phyloP scores from a whole-genome alignment of 352 stramenopile genomes.

The Aphanomyces cochlioides region DNA sequence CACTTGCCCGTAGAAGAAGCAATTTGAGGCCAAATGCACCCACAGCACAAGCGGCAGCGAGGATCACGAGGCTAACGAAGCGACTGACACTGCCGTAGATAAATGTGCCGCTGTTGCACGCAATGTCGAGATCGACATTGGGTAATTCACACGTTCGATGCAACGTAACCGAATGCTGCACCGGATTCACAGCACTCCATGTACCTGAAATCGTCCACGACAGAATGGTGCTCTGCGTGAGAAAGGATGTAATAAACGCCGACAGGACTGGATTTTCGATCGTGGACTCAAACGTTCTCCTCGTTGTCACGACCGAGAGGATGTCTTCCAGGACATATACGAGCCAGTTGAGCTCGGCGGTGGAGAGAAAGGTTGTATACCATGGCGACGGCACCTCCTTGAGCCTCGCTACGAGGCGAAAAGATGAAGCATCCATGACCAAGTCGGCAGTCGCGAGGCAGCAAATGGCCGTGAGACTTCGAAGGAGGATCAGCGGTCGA shows the following conservation, averaged over 20 bases:
- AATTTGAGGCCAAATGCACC: background rate
- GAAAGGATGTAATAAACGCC: background rate
- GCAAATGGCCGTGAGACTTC: background rate
- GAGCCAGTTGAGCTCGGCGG: slow-evolving; percentile 8
- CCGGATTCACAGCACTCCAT: background rate
- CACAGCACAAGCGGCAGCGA: background rate
- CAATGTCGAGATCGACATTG: slow-evolving; percentile 8
- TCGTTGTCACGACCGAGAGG: slow-evolving; percentile 5
- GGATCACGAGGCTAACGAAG: background rate
- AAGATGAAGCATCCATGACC: background rate
- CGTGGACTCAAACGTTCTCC: slow-evolving; percentile 3
- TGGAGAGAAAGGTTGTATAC: slow-evolving; percentile 6
- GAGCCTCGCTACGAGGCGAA: background rate
- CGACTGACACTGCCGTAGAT: background rate
- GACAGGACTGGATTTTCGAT: slow-evolving; percentile 2
- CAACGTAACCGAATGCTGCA: background rate
- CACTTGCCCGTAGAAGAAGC: background rate
- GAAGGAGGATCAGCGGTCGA: slow-evolving; percentile 12
- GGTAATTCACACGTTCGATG: background rate
- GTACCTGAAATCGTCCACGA: background rate
- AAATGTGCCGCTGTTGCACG: slow-evolving; percentile 11
- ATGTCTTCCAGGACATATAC: slow-evolving; percentile 10
- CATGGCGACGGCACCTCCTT: background rate
- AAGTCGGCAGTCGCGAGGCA: background rate
- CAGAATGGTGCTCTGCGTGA: background rate